These are phyloP conservation scores for Solanum sejunctum DNA, from an alignment of 257 asterid species.

Conservation along the genomic window DNA sequence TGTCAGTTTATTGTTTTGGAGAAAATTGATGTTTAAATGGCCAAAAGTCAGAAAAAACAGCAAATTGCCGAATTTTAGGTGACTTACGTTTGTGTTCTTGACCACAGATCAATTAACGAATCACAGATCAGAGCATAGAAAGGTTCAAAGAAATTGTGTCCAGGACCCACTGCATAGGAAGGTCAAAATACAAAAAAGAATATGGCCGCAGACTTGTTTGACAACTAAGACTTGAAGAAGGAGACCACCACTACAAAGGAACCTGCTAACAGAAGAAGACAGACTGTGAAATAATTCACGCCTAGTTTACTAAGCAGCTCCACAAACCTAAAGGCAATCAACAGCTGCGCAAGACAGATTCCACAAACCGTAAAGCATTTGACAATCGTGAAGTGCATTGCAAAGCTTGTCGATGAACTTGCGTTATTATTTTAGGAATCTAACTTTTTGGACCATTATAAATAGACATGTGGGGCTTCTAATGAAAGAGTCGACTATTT, in stretches of 20 bases:
- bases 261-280: background rate
- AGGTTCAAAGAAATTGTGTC: background rate
- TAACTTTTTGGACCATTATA: background rate
- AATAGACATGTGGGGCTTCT: background rate
- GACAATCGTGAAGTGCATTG: background rate
- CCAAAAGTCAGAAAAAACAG: background rate
- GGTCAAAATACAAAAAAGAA: background rate
- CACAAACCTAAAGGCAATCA: background rate
- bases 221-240: background rate
- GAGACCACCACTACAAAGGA: background rate
- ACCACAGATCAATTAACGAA: background rate
- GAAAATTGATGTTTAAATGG: background rate
- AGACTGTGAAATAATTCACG: background rate
- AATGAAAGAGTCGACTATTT: background rate
- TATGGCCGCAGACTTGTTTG: background rate
- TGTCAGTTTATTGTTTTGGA: background rate
- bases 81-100: background rate
- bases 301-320: background rate
- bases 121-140: background rate
- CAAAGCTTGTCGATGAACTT: background rate
- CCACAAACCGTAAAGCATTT: background rate
- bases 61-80: background rate
- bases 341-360: background rate
- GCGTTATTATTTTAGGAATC: background rate
- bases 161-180: background rate